Base-by-base conservation (phyloP, 495 filamentous ascomycete species). In the Neurospora sublineolata region DNA sequence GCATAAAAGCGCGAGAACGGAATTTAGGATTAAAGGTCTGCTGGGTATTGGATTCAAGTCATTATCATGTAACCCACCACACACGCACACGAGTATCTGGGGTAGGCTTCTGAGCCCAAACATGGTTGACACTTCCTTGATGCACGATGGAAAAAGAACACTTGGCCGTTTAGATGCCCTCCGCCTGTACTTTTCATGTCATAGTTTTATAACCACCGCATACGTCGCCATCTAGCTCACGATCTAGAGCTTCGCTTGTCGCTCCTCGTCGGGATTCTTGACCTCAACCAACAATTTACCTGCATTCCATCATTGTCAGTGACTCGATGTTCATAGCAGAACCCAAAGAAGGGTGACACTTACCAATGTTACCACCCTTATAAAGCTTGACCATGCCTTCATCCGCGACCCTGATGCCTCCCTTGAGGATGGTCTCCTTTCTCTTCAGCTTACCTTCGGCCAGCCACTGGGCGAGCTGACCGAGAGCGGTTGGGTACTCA, bases 351-450 rank as follows among this genome's bases (percentile, higher is more conserved):
- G 3, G 3, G n/a, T 14, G 20, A 12, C 42, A 75, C 80, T 78
- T 82, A 75, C 88, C 87, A 2, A 77, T 86, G 72, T 91, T 90
- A 4, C 78, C 79, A 27, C 88, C 88, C 14, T 84, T 78, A 74
- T 88, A 88, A 40, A 90, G 74, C 70, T 83, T 78, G 70, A 80
- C 71, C 75, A 89, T 83, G 3, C 82, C 84, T 18, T 79, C 74
- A 3, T 89, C 86, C 5, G 88, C 80, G 27, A 79, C 81, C 72
- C 82, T 79, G 36, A 90, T 78, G 9, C 84, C 84, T 7, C 85
- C 83, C 75, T 86, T 85, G 69, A 89, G 76, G 52, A 89, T 82
- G 1, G 85, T 87, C 79, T 87, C 86, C 75, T 85, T 84, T 27
- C 82, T 73, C 74, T 86, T 80, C 27, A 91, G 75, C 80, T 87